Percentiles rank a stretch among this genome's conserved stretches.
These are phyloP conservation scores for Stromatinia cepivora DNA, from an alignment of 2,329 filamentous ascomycete species.

Conservation along the genomic window DNA sequence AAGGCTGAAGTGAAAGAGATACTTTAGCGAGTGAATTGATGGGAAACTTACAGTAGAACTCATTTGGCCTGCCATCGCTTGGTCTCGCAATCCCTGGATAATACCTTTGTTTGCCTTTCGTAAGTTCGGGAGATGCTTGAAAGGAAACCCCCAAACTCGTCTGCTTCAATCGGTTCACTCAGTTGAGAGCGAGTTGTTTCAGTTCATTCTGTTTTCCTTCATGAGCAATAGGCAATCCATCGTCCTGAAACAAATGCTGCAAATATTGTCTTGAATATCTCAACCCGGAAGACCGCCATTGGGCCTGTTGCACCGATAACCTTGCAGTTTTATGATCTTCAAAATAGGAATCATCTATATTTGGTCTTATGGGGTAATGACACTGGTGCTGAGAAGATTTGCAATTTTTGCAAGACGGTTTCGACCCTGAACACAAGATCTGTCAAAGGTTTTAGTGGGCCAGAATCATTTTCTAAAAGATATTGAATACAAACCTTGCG, in stretches of 20 bases:
- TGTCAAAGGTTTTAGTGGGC: neutral
- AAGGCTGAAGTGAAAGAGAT: too few species aligned
- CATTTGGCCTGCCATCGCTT: conserved; percentile 71
- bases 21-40: neutral
- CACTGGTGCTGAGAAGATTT: neutral
- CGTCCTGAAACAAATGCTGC: neutral
- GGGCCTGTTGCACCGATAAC: neutral
- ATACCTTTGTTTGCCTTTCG: conserved; percentile 99
- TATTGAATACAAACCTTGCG: neutral
- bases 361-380: neutral
- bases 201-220: neutral
- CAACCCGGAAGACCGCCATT: neutral
- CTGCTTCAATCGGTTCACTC: conserved; percentile 82
- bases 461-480: neutral
- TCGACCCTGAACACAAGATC: neutral
- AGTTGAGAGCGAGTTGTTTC: conserved; percentile 80
- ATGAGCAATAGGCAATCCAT: neutral
- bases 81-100: conserved; percentile 90
- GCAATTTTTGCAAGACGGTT: neutral
- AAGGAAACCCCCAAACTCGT: conserved; percentile 95
- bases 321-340: neutral
- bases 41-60: conserved; percentile 43
- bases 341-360: neutral
- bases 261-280: neutral
- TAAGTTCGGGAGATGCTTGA: conserved; percentile 95